Evolutionary conservation across 2,329 filamentous ascomycete species (phyloP), one percentile per base, ranked within the genome.

Genomic region (Neobulgaria alba): DNA sequence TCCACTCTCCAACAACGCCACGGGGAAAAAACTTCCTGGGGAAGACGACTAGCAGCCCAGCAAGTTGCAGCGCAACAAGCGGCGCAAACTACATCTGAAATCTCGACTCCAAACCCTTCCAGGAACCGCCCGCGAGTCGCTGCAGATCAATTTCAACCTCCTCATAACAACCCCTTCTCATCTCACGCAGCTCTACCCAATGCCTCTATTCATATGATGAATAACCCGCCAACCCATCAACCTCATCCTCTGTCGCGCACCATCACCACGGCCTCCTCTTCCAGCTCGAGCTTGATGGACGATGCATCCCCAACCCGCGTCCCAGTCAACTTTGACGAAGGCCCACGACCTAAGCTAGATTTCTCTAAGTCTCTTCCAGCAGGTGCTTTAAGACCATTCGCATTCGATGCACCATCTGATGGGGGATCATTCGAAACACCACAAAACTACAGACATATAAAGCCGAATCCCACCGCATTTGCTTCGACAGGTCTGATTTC

Each of bases 401-500:
- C 69, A 17, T 40, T 55, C 5, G 51, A 58, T 10, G 35, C 33
- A 8, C 63, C 68, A 2, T 63, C 63, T 5, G 64, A 72, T 9
- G 68, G 73, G 32, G 71, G 69, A 3, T 59, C 62, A 16, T 80
- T 86, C 51, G 80, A 82, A 21, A 93, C 86, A 0, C 86, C 86
- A 0, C 74, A 82, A 39, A 77, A 75, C 40, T 92, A 85, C 64
- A 89, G 86, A 61, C 69, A 77, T 37, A 82, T 78, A 5, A 87
- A 81, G 57, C 83, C 89, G 16, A 73, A 85, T 41, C 81, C 85
- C 21, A 79, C 84, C 30, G 88, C 88, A 5, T 95, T 95, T 63
- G 88, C 87, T 70, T 96, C 92, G 1, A 96, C 92, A 1, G 89
- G 90, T 1, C 68, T 98, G 19, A 82, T 98, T 39, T 95, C 92